Conservation (phyloP, 2,329 filamentous ascomycete species). For the Penicillium occitanis region DNA sequence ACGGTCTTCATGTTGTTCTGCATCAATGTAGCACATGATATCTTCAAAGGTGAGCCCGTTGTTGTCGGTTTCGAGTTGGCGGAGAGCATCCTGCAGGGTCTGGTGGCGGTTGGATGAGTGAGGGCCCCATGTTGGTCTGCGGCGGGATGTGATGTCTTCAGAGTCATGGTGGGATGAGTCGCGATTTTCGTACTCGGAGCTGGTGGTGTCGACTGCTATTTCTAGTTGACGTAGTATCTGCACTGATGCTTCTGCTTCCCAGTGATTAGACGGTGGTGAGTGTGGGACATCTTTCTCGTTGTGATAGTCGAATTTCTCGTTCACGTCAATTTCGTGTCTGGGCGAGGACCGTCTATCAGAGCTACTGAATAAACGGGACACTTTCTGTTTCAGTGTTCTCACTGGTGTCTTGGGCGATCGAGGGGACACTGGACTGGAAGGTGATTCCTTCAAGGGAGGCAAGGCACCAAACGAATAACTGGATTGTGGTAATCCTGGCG, state of each 20-base stretch:
- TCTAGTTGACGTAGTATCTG: background rate
- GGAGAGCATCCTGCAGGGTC: constrained; percentile 19
- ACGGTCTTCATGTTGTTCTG: background rate
- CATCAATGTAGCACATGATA: constrained; percentile 7
- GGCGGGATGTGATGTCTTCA: background rate
- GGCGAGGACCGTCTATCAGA: background rate
- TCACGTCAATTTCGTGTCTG: background rate
- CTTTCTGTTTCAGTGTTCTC: constrained; percentile 16
- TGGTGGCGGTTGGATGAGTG: constrained; percentile 19
- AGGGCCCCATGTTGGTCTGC: constrained; percentile 13
- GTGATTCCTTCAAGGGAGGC: constrained; percentile 8
- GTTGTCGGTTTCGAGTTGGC: constrained; percentile 15
- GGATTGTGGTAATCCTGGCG: background rate
- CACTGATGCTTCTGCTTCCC: background rate
- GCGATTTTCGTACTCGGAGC: background rate
- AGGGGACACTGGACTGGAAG: background rate
- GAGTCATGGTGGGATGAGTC: background rate
- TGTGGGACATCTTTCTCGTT: background rate
- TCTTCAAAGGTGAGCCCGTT: constrained; percentile 15
- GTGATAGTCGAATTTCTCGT: background rate
- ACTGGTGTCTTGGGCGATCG: constrained; percentile 7
- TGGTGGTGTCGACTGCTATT: background rate
- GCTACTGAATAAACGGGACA: constrained; percentile 19
- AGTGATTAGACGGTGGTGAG: background rate
- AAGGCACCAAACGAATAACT: constrained; percentile 14